Conservation (phyloP, 306 rosid genomes). For the Fagus crenata region DNA sequence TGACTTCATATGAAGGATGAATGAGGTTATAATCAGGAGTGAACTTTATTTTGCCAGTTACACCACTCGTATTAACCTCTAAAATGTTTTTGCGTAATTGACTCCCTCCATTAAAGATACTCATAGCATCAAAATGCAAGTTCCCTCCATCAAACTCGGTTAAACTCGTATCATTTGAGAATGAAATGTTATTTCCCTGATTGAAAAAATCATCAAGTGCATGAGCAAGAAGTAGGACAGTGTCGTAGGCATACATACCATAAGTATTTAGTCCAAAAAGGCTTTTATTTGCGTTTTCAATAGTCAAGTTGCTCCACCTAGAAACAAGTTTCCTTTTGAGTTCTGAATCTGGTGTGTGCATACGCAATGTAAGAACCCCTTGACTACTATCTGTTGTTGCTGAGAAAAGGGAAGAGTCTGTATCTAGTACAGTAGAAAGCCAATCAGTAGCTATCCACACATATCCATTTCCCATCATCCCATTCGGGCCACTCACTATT, state of each 20-base stretch:
- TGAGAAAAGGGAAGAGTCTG: conserved; percentile 38
- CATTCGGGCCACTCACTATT: conserved; percentile 47
- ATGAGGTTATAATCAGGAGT: conserved; percentile 52
- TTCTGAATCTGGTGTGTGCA: conserved; percentile 62
- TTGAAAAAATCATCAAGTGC: conserved; percentile 68
- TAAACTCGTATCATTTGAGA: conserved; percentile 62
- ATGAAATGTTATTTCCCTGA: conserved; percentile 63
- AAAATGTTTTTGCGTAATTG: conserved; percentile 48
- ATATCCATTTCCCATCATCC: conserved; percentile 75
- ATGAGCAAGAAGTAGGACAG: conserved; percentile 77
- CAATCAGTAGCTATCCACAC: conserved; percentile 88
- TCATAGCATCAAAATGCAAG: conserved; percentile 66
- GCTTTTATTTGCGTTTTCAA: conserved; percentile 24
- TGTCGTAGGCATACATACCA: conserved; percentile 76
- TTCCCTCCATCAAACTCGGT: conserved; percentile 25
- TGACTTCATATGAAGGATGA: conserved; percentile 69
- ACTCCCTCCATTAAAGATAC: conserved; percentile 63
- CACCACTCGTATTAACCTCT: conserved; percentile 65
- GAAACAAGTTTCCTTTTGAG: conserved; percentile 57
- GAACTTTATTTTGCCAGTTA: conserved; percentile 62
- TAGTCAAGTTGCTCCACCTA: conserved; percentile 73
- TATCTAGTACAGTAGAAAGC: conserved; percentile 64
- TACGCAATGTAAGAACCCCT: conserved; percentile 70
- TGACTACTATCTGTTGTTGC: conserved; percentile 49
- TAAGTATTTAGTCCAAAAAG: conserved; percentile 49